Percentiles rank a stretch among this genome's conserved stretches.
These are phyloP conservation scores for Sungouiella blattae DNA, from an alignment of 805 yeast genomes.

Conservation along the genomic window DNA sequence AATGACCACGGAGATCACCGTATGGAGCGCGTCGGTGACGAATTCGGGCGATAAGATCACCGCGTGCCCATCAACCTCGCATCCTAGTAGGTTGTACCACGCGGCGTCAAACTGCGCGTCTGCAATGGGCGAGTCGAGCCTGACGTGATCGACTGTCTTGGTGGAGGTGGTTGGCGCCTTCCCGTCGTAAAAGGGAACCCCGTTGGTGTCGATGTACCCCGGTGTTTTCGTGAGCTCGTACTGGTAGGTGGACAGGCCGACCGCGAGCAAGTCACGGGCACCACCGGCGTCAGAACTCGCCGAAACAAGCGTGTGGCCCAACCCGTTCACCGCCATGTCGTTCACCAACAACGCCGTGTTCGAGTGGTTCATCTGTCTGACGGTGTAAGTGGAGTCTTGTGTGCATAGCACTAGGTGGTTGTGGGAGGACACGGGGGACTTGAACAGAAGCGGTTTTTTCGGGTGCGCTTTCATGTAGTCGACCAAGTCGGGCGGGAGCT, in stretches of 20 bases:
- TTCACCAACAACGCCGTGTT: conserved; percentile 65
- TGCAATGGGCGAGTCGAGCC: conserved; percentile 52
- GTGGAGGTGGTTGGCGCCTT: not conserved
- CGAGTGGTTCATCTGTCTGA: conserved; percentile 83
- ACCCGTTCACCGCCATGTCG: conserved; percentile 9
- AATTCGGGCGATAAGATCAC: conserved; percentile 24
- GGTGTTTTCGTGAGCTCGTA: conserved; percentile 28
- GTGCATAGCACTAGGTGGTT: conserved; percentile 62
- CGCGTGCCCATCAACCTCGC: conserved; percentile 45
- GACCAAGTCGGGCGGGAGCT: conserved; percentile 13
- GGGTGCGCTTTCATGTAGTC: conserved; percentile 6
- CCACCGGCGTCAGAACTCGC: not conserved
- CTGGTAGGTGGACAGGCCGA: conserved; percentile 27
- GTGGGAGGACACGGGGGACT: conserved; percentile 8
- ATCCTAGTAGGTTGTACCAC: conserved; percentile 58
- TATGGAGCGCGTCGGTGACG: conserved; percentile 25
- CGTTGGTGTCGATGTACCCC: conserved; percentile 29
- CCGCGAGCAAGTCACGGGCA: conserved; percentile 25
- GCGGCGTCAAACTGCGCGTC: conserved; percentile 44
- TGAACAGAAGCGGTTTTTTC: conserved; percentile 11
- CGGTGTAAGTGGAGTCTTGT: conserved; percentile 50
- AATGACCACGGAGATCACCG: conserved; percentile 25
- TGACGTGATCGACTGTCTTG: conserved; percentile 29
- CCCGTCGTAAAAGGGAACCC: conserved; percentile 23
- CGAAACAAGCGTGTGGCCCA: conserved; percentile 1